A percentile compares a stretch with the other conserved stretches of the same genome.
Evolutionary conservation across 306 rosid genomes (phyloP).

Genomic region (Prunus davidiana): DNA sequence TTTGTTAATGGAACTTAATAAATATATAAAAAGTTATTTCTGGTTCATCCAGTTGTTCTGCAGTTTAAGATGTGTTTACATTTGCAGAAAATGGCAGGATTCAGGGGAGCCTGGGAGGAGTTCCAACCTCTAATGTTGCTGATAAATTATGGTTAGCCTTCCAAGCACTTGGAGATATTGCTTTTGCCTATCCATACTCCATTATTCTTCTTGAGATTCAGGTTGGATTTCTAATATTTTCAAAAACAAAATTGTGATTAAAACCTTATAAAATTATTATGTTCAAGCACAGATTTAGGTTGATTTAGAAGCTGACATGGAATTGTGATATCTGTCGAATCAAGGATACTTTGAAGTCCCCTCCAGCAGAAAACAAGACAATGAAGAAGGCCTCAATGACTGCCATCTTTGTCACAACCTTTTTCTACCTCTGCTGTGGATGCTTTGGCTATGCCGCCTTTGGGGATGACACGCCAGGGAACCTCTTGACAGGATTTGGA

Average conservation of each 20-base stretch:
- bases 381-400: conserved; percentile 72
- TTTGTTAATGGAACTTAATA: too few relatives aligned
- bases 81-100: conserved; percentile 69
- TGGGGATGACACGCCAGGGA: conserved; percentile 76
- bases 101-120: conserved; percentile 69
- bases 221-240: conserved; percentile 30
- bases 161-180: conserved; percentile 85
- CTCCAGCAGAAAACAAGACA: conserved; percentile 76
- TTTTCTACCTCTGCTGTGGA: conserved; percentile 82
- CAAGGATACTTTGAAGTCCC: conserved; percentile 78
- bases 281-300: neutral
- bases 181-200: conserved; percentile 84
- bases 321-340: conserved; percentile 17
- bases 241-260: neutral
- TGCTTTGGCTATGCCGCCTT: conserved; percentile 93
- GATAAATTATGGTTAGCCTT: conserved; percentile 61
- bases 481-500: conserved; percentile 80
- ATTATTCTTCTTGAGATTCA: conserved; percentile 73
- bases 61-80: neutral
- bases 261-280: neutral
- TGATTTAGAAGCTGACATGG: conserved; percentile 3
- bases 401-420: conserved; percentile 58
- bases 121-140: conserved; percentile 47
- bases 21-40: too few relatives aligned
- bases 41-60: neutral